phyloP scores from a whole-genome alignment of 2,329 filamentous ascomycete genomes.

The Botrytis byssoidea region DNA sequence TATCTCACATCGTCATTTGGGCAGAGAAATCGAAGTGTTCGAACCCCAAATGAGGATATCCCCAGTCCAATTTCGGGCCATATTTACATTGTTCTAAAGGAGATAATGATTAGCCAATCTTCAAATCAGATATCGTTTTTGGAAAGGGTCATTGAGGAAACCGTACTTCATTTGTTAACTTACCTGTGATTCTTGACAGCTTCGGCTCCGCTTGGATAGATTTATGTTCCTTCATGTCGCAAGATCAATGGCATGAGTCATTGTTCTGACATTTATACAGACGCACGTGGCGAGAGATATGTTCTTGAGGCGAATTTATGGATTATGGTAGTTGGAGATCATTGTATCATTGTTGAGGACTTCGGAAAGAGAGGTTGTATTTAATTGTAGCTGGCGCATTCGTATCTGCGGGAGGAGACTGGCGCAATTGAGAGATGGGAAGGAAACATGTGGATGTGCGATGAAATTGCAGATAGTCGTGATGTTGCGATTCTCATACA shows the following conservation, averaged over 20 bases:
- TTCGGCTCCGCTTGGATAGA: background rate
- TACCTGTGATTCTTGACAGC: slow-evolving; percentile 58
- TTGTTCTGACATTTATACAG: background rate
- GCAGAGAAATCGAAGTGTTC: slow-evolving; percentile 60
- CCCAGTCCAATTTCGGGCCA: slow-evolving; percentile 73
- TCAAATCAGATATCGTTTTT: background rate
- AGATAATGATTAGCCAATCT: slow-evolving; percentile 8
- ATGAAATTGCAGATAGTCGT: background rate
- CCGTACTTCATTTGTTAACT: slow-evolving; percentile 31
- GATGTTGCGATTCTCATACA: background rate
- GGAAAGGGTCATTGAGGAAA: background rate
- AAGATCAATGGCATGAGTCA: background rate
- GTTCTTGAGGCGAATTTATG: no score
- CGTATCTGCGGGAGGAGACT: background rate
- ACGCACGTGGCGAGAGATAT: background rate
- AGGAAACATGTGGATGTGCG: background rate
- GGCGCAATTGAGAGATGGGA: background rate
- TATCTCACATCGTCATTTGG: slow-evolving; percentile 86
- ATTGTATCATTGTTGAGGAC: no score
- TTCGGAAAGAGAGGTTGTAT: slow-evolving; percentile 29
- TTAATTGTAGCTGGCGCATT: slow-evolving; percentile 47
- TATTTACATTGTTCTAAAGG: slow-evolving; percentile 70
- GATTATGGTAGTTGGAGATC: no score
- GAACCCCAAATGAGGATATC: slow-evolving; percentile 62
- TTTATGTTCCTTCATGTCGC: background rate